A percentile compares a stretch with the other conserved stretches of the same genome.
Evolutionary conservation across 1,284 basidiomycete genomes (phyloP).

Genomic region (Pseudozyma sp.): DNA sequence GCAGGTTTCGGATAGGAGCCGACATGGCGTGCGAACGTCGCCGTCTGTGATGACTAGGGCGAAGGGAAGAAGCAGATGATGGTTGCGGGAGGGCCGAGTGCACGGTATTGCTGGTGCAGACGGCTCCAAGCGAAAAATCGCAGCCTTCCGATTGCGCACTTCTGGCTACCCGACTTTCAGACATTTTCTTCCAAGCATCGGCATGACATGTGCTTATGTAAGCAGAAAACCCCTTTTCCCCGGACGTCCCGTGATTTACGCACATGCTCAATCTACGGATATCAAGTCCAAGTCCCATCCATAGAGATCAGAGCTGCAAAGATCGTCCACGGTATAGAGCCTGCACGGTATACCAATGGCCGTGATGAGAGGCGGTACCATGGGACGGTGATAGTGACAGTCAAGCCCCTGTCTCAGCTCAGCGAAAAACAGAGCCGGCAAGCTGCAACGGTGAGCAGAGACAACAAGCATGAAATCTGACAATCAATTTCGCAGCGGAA

Average conservation of each 20-base stretch:
- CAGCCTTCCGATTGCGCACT: too few relatives aligned
- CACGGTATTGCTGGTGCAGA: neutral
- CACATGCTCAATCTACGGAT: too few relatives aligned
- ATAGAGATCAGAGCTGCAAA: too few relatives aligned
- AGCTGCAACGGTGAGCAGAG: neutral
- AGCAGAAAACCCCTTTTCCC: too few relatives aligned
- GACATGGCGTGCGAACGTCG: slow-evolving; percentile 37
- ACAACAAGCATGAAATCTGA: too few relatives aligned
- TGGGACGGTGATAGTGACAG: neutral
- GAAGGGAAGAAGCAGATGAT: neutral
- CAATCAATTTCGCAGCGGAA: too few relatives aligned
- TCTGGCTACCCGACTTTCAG: too few relatives aligned
- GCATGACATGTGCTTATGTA: neutral
- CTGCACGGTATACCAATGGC: too few relatives aligned
- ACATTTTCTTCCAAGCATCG: neutral
- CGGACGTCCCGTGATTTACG: too few relatives aligned
- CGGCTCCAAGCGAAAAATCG: neutral
- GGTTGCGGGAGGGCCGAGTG: too few relatives aligned
- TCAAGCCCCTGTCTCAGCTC: slow-evolving; percentile 10
- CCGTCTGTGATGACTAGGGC: neutral
- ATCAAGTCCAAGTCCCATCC: too few relatives aligned
- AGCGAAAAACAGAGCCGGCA: neutral
- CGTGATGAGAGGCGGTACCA: neutral
- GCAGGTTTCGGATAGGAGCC: slow-evolving; percentile 42
- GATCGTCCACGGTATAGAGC: too few relatives aligned